Base-by-base conservation (phyloP, 1,284 basidiomycete genomes). In the Ceratobasidium theobromae region DNA sequence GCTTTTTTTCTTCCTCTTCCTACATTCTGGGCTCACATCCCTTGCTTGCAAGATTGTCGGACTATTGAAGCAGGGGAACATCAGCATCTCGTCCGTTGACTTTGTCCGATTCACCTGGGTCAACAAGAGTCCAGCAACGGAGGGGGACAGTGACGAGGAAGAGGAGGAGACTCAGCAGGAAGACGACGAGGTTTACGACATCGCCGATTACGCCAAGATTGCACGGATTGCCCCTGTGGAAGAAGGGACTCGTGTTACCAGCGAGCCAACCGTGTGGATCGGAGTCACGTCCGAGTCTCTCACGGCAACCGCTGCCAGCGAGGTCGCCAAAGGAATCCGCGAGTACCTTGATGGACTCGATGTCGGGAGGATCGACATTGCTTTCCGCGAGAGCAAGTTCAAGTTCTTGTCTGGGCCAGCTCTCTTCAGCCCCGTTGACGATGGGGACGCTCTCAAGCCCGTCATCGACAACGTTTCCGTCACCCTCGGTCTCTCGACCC, bases 241-340 rank as follows among this genome's bases (percentile, higher is more conserved):
- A 68, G 30, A 72, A 45, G 72, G 70, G 27, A 65, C 69, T 35
- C 35, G 67, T 16, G 18, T 70, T 66, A 67, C 67, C 70, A 74
- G 69, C 58, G 67, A 70, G 65, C 64, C 72, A 23, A 79, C 78
- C 2, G 77, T 80, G 69, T 79, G 78, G 79, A 67, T 80, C 2
- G 78, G 77, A 0, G 77, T 79, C 60, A 57, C 74, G 60, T 75
- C 76, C 4, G 74, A 76, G n/a, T 76, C 72, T 68, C 69, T 72
- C 70, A 76, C 68, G 69, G 74, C 70, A 57, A 69, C 68, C 30
- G 69, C 52, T 52, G 78, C 78, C 0, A 67, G 46, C 73, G 68
- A 77, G 2, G 72, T 73, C 1, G 52, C 76, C 65, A 53, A 71
- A 1, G 73, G 74, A 38, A 77, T 79, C 71, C 70, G 67, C 51